phyloP scores from a whole-genome alignment of 345 rosid genomes.

The Gossypium stocksii region DNA sequence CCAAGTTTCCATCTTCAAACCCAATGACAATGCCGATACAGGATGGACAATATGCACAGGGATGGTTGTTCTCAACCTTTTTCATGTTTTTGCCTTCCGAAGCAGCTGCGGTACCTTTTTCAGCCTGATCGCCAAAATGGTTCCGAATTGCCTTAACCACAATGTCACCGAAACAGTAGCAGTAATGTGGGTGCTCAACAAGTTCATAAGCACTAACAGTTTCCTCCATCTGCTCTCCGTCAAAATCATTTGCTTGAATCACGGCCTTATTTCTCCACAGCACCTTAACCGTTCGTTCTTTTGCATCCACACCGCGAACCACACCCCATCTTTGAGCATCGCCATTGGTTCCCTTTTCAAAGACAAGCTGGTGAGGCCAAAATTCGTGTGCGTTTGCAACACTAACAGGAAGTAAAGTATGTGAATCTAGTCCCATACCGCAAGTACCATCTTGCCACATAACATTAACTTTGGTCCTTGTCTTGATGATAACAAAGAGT shows the following conservation, averaged over 20 bases:
- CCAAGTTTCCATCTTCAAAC: slow-evolving; percentile 60
- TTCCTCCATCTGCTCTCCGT: slow-evolving; percentile 45
- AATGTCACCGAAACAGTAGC: slow-evolving; percentile 62
- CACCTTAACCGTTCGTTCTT: slow-evolving; percentile 72
- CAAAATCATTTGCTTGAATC: slow-evolving; percentile 28
- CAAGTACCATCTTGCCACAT: slow-evolving; percentile 82
- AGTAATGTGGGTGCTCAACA: slow-evolving; percentile 77
- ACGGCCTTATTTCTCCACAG: slow-evolving; percentile 46
- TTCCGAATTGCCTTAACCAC: slow-evolving; percentile 46
- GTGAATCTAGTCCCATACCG: slow-evolving; percentile 51
- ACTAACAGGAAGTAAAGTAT: slow-evolving; percentile 54
- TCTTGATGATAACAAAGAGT: slow-evolving; percentile 56
- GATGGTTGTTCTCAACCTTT: slow-evolving; percentile 25
- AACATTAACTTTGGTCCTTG: slow-evolving; percentile 61
- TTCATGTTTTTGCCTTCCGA: slow-evolving; percentile 17
- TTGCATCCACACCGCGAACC: slow-evolving; percentile 58
- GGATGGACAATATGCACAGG: slow-evolving; percentile 35
- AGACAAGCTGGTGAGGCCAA: slow-evolving; percentile 90
- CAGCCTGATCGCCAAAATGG: slow-evolving; percentile 18
- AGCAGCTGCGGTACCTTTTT: slow-evolving; percentile 20
- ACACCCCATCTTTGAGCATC: slow-evolving; percentile 61
- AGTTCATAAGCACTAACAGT: slow-evolving; percentile 80
- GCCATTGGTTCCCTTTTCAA: slow-evolving; percentile 48
- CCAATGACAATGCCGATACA: slow-evolving; percentile 68
- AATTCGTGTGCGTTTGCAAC: slow-evolving; percentile 68